These are phyloP conservation scores for Penicillium malachiteum DNA, from an alignment of 495 filamentous ascomycete species.

Conservation along the genomic window DNA sequence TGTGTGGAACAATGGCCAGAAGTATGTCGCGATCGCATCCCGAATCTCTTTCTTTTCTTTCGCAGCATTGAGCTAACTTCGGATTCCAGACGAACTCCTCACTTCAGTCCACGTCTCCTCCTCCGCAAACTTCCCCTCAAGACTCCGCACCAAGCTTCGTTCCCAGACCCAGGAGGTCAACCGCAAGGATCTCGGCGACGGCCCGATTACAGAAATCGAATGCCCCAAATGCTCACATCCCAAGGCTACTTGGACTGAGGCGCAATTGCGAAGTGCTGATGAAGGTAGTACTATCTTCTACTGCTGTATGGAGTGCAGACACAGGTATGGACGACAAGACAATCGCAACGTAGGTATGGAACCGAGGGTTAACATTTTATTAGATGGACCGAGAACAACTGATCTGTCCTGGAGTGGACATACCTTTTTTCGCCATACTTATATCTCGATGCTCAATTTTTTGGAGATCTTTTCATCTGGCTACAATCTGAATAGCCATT, in stretches of 20 bases:
- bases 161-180: conserved; percentile 1
- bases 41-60: neutral
- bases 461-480: too few relatives aligned
- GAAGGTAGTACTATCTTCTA: conserved; percentile 83
- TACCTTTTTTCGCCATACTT: neutral
- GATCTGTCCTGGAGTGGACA: neutral
- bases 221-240: conserved; percentile 70
- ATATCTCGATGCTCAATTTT: too few relatives aligned
- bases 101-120: neutral
- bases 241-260: conserved; percentile 69
- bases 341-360: neutral
- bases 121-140: neutral
- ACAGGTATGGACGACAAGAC: conserved; percentile 48
- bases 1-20: conserved; percentile 1
- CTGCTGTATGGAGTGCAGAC: conserved; percentile 66
- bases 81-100: neutral
- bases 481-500: too few relatives aligned
- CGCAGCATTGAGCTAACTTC: neutral
- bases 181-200: conserved; percentile 14
- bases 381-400: neutral
- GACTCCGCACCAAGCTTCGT: neutral
- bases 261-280: conserved; percentile 77
- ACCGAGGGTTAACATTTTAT: neutral
- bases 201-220: conserved; percentile 48
- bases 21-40: conserved; percentile 6